Percentiles rank a stretch among this genome's conserved stretches.
Conservation (phyloP, 1,139 yeast genomes). For the Candida pseudoviswanathii region DNA sequence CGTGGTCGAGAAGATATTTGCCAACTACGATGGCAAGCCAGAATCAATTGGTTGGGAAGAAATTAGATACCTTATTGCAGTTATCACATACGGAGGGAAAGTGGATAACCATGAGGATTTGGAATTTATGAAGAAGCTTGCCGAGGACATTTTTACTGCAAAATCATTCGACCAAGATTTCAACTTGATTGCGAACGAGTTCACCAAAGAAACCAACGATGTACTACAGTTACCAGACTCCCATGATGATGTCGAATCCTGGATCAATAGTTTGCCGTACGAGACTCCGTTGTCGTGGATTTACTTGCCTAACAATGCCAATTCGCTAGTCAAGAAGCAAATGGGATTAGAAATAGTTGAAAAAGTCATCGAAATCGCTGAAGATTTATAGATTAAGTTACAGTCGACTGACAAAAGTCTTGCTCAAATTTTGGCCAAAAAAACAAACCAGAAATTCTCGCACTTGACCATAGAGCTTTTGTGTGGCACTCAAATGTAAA, state of each 20-base stretch:
- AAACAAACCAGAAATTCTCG: too few species aligned
- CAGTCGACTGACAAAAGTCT: too few species aligned
- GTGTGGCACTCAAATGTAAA: too few species aligned
- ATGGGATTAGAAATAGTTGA: slow-evolving; percentile 22
- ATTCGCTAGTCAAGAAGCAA: slow-evolving; percentile 23
- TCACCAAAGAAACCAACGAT: slow-evolving; percentile 18
- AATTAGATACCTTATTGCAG: slow-evolving; percentile 51
- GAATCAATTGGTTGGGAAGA: slow-evolving; percentile 48
- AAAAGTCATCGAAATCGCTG: slow-evolving; percentile 13
- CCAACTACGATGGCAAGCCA: slow-evolving; percentile 41
- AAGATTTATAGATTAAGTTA: slow-evolving; percentile 1
- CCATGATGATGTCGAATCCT: slow-evolving; percentile 39
- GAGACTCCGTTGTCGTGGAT: slow-evolving; percentile 65
- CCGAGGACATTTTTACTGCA: slow-evolving; percentile 27
- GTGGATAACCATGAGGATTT: slow-evolving; percentile 53
- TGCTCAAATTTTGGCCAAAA: too few species aligned
- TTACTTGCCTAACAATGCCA: slow-evolving; percentile 52
- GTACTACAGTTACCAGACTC: slow-evolving; percentile 51
- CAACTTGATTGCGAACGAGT: slow-evolving; percentile 33
- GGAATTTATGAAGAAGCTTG: slow-evolving; percentile 26
- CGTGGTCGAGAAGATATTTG: slow-evolving; percentile 46
- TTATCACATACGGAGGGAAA: slow-evolving; percentile 75
- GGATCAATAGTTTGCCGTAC: slow-evolving; percentile 63
- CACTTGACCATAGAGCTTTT: too few species aligned
- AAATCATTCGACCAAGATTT: slow-evolving; percentile 30